phyloP scores from a whole-genome alignment of 176 grass and related monocot genomes.

The Musa schizocarpa region DNA sequence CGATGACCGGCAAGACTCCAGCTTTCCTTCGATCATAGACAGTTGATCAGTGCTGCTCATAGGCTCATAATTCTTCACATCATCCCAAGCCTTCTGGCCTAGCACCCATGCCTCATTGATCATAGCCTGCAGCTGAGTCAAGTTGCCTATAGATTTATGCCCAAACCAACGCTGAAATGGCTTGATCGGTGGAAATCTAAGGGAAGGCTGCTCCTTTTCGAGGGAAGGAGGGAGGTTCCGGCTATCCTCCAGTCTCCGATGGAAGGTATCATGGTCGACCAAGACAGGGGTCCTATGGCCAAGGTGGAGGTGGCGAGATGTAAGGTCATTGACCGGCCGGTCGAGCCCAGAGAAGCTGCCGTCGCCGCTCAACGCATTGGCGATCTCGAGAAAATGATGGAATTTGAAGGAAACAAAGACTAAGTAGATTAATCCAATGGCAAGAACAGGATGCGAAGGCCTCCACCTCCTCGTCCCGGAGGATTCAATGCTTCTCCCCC shows the following conservation, averaged over 20 bases:
- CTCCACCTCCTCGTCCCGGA: slow-evolving; percentile 30
- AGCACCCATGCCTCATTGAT: slow-evolving; percentile 77
- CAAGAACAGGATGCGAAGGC: slow-evolving; percentile 60
- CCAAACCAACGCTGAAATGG: slow-evolving; percentile 55
- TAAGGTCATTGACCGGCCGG: slow-evolving; percentile 29
- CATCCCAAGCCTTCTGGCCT: slow-evolving; percentile 61
- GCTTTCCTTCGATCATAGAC: slow-evolving; percentile 15
- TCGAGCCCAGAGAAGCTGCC: slow-evolving; percentile 19
- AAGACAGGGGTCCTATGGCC: background rate
- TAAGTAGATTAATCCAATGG: slow-evolving; percentile 49
- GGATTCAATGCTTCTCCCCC: background rate
- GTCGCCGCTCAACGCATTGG: slow-evolving; percentile 36
- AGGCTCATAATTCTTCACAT: slow-evolving; percentile 35
- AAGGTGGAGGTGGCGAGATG: slow-evolving; percentile 2
- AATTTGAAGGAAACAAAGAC: slow-evolving; percentile 85
- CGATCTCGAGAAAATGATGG: slow-evolving; percentile 74
- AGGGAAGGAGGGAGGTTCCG: background rate
- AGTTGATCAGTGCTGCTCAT: background rate
- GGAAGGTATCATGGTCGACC: slow-evolving; percentile 20
- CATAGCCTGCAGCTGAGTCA: slow-evolving; percentile 53
- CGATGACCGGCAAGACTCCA: slow-evolving; percentile 47
- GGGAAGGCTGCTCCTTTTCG: background rate
- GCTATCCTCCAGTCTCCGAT: slow-evolving; percentile 23
- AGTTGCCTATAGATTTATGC: slow-evolving; percentile 27
- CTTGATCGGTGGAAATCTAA: slow-evolving; percentile 23